A percentile compares a stretch with the other conserved stretches of the same genome.
These are phyloP conservation scores for Solidago caesia DNA, from an alignment of 129 eudicot species.

Conservation along the genomic window DNA sequence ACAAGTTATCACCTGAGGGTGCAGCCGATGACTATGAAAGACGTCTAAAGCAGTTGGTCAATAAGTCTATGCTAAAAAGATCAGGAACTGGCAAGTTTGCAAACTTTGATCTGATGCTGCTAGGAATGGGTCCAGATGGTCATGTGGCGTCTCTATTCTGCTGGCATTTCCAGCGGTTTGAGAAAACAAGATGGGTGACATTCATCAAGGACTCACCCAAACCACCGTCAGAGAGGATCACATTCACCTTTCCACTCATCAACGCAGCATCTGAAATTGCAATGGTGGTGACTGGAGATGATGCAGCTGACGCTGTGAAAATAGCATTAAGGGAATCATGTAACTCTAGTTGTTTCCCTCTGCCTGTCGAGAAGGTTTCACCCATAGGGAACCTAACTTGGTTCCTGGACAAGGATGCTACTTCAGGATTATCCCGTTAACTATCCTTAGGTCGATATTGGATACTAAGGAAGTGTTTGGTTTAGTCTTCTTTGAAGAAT, in stretches of 20 bases:
- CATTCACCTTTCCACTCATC: constrained; percentile 80
- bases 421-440: constrained; percentile 33
- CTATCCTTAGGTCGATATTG: background rate
- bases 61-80: constrained; percentile 21
- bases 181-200: constrained; percentile 62
- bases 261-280: constrained; percentile 70
- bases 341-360: constrained; percentile 19
- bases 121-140: constrained; percentile 92
- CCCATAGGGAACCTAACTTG: constrained; percentile 60
- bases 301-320: constrained; percentile 48
- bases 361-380: constrained; percentile 53
- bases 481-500: background rate
- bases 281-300: constrained; percentile 66
- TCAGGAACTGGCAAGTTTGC: constrained; percentile 46
- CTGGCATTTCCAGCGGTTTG: constrained; percentile 52
- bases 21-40: constrained; percentile 70
- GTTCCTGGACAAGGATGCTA: constrained; percentile 67
- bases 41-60: constrained; percentile 43
- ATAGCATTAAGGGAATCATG: constrained; percentile 32
- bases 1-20: constrained; percentile 47
- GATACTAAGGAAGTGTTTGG: background rate
- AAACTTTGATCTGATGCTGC: constrained; percentile 65
- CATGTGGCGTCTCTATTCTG: constrained; percentile 88
- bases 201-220: constrained; percentile 78
- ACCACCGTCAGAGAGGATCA: constrained; percentile 77